Evolutionary conservation across 768 basidiomycete genomes (phyloP), one percentile per base, ranked within the genome.

Genomic region (Suillus subalutaceus): DNA sequence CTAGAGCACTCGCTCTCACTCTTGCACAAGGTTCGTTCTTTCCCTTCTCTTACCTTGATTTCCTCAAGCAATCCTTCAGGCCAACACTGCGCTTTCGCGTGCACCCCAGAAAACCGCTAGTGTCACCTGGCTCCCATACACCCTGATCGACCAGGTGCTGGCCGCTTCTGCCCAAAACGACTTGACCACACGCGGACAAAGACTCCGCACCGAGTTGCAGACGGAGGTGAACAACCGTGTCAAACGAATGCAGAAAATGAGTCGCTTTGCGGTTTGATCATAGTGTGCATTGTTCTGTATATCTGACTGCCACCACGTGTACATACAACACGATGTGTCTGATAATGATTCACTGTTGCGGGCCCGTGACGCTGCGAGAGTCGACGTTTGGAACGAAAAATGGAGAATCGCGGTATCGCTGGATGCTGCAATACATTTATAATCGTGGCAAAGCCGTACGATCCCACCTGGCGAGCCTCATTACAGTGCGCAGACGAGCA

Each of bases 71-170:
- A 48, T 62, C 26, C n/a, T 35, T 12, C 66, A 91, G 89, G 82
- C 85, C 57, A 86, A 88, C 68, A 74, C 79, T 63, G 81, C 81
- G 52, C 77, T 90, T 56, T 79, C 84, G 52, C 86, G 83, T 70
- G 81, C 83, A 59, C 78, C 83, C 30, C 82, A 83, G 37, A 86
- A 82, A 72, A 81, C 82, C 46, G 85, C 91, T 3, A 85, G 83
- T 41, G 74, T 84, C 63, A 90, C 90, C 5, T 94, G 92, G 90
- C 80, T 94, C 46, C 94, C 94, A 16, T 95, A 95, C 72, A 86
- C 88, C 59, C 83, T 95, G 63, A 85, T 96, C 68, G 94, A 96
- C 76, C 90, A 93, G 76, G 90, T 95, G 43, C 82, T 95, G 30
- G 88, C 89, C 16, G 86, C 89, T 12, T 83, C 84, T 66, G 78